Conservation (phyloP, 1,139 yeast genomes). For the Geotrichum aggregatum region DNA sequence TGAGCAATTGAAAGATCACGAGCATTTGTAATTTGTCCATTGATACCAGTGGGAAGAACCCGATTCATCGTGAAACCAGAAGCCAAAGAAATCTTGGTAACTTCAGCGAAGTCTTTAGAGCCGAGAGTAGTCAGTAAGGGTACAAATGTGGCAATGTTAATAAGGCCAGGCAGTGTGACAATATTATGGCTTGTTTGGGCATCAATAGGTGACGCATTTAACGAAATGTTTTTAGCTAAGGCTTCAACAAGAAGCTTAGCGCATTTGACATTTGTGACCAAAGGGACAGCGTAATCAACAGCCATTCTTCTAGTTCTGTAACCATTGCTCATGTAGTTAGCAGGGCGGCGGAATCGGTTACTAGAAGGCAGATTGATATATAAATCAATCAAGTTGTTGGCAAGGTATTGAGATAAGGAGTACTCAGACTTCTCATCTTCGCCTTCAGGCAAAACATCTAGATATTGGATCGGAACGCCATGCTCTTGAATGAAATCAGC, state of each 20-base stretch:
- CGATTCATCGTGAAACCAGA: conserved; percentile 89
- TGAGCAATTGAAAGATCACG: conserved; percentile 59
- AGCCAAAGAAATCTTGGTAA: conserved; percentile 67
- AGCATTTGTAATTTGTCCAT: conserved; percentile 62
- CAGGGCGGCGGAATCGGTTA: conserved; percentile 97
- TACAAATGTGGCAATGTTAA: conserved; percentile 75
- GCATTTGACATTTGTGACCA: conserved; percentile 95
- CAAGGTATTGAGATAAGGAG: conserved; percentile 92
- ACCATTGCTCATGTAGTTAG: conserved; percentile 95
- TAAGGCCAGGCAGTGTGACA: conserved; percentile 77
- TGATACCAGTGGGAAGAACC: conserved; percentile 65
- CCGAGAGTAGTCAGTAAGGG: conserved; percentile 56
- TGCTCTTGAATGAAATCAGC: conserved; percentile 97
- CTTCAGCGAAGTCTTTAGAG: conserved; percentile 54
- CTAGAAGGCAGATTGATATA: conserved; percentile 96
- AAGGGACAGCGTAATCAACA: conserved; percentile 95
- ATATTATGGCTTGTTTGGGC: conserved; percentile 89
- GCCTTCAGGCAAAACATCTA: conserved; percentile 68
- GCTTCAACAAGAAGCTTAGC: conserved; percentile 96
- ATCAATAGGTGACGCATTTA: conserved; percentile 74
- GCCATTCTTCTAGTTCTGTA: conserved; percentile 99
- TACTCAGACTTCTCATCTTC: conserved; percentile 77
- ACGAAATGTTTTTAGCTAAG: conserved; percentile 59
- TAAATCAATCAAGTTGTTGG: conserved; percentile 91
- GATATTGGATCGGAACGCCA: conserved; percentile 86